A percentile compares a stretch with the other conserved stretches of the same genome.
phyloP scores from a whole-genome alignment of 345 rosid genomes.

The Sonneratia caseolaris region DNA sequence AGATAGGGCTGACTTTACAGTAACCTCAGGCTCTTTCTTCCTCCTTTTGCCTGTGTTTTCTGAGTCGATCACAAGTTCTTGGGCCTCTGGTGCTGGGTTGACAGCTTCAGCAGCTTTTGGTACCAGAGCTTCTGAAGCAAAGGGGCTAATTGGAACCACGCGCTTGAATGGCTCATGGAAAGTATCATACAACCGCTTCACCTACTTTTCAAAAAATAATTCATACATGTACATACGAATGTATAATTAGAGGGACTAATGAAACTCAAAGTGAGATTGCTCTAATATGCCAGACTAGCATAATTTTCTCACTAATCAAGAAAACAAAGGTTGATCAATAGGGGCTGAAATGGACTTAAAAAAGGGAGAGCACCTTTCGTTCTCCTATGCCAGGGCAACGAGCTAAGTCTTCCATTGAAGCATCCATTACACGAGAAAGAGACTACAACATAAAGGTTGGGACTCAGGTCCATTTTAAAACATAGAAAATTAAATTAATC shows the following conservation, averaged over 20 bases:
- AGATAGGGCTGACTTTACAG: slow-evolving; percentile 63
- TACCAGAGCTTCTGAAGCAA: slow-evolving; percentile 33
- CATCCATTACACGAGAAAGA: slow-evolving; percentile 77
- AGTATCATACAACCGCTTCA: slow-evolving; percentile 77
- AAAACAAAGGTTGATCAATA: too few species aligned
- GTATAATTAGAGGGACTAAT: not conserved
- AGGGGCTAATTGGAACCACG: slow-evolving; percentile 30
- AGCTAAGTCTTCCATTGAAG: slow-evolving; percentile 91
- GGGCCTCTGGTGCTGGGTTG: slow-evolving; percentile 25
- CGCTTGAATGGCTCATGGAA: slow-evolving; percentile 96
- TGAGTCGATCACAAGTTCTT: slow-evolving; percentile 25
- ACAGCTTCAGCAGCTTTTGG: slow-evolving; percentile 23
- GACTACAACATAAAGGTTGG: slow-evolving; percentile 35
- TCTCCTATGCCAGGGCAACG: slow-evolving; percentile 95
- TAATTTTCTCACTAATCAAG: too few species aligned
- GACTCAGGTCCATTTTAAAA: not conserved
- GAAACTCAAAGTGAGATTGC: too few species aligned
- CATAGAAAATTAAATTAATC: not conserved
- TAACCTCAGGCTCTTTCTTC: slow-evolving; percentile 52
- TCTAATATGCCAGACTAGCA: too few species aligned
- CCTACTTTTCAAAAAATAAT: slow-evolving; percentile 30
- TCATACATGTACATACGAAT: not conserved
- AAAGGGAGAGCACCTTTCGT: slow-evolving; percentile 48
- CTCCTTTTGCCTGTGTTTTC: slow-evolving; percentile 37
- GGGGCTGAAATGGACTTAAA: not conserved